A percentile compares a stretch with the other conserved stretches of the same genome.
Evolutionary conservation across 768 basidiomycete species (phyloP).

Genomic region (Boletus rex-veris): DNA sequence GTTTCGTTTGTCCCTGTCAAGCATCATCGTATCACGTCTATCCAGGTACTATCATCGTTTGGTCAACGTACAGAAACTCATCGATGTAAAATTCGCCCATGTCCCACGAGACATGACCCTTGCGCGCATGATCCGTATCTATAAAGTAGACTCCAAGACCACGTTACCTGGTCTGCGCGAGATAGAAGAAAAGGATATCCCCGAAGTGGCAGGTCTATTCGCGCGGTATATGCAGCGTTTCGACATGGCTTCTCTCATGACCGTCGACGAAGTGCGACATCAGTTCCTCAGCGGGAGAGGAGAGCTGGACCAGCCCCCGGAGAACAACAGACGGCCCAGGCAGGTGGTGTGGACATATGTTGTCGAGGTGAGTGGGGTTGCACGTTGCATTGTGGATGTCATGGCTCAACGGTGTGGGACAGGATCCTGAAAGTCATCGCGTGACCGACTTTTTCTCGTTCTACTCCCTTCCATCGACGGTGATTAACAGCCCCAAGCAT

Average conservation of each 20-base stretch:
- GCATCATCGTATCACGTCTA: constrained; percentile 4
- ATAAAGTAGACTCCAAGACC: constrained; percentile 58
- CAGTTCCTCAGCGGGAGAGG: constrained; percentile 85
- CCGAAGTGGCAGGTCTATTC: constrained; percentile 67
- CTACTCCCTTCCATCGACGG: constrained; percentile 92
- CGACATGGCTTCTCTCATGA: constrained; percentile 74
- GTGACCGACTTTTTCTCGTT: constrained; percentile 98
- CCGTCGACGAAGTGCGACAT: constrained; percentile 76
- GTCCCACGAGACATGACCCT: constrained; percentile 86
- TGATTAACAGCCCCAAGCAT: constrained; percentile 75
- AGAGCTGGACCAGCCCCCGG: constrained; percentile 39
- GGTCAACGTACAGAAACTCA: constrained; percentile 86
- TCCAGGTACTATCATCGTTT: constrained; percentile 87
- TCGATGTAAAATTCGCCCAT: constrained; percentile 85
- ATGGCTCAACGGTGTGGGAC: constrained; percentile 1
- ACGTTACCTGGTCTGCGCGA: constrained; percentile 71
- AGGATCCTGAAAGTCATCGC: constrained; percentile 79
- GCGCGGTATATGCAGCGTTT: constrained; percentile 80
- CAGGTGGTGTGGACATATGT: constrained; percentile 98
- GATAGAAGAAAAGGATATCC: constrained; percentile 79
- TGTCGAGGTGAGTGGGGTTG: constrained; percentile 65
- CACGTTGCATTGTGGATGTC: background rate
- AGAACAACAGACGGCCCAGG: constrained; percentile 48
- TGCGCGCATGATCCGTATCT: constrained; percentile 80
- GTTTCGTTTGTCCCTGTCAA: constrained; percentile 19